phyloP scores from a whole-genome alignment of 331 rosid genomes.

The Cydonia oblonga region DNA sequence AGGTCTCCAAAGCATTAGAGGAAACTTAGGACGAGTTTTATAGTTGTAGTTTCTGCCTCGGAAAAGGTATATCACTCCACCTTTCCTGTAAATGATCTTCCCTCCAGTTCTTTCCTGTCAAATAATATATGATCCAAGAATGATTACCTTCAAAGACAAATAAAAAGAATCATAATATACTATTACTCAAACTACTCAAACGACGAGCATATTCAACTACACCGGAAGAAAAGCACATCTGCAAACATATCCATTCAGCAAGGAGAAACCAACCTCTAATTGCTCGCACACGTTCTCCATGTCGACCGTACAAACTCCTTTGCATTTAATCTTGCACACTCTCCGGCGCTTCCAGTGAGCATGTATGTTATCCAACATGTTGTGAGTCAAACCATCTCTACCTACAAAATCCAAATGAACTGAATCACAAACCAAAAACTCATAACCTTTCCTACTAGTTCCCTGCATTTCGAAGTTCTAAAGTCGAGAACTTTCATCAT shows the following conservation, averaged over 20 bases:
- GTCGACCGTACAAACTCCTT: constrained; percentile 76
- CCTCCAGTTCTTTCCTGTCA: constrained; percentile 87
- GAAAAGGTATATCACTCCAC: constrained; percentile 72
- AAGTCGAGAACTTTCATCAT: background rate
- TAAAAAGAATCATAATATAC: background rate
- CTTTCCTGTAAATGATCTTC: constrained; percentile 47
- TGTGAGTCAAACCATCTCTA: constrained; percentile 49
- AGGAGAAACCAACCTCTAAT: constrained; percentile 58
- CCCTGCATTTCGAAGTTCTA: background rate
- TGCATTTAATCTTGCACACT: constrained; percentile 78
- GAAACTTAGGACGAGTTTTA: constrained; percentile 66
- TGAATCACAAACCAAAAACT: background rate
- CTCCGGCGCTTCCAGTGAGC: constrained; percentile 87
- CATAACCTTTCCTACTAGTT: background rate
- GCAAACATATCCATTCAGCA: background rate
- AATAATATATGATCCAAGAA: constrained; percentile 9
- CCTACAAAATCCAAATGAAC: constrained; percentile 32
- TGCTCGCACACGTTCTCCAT: constrained; percentile 75
- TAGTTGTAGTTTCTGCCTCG: constrained; percentile 92
- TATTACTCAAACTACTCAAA: background rate
- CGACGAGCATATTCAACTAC: background rate
- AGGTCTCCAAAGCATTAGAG: constrained; percentile 98
- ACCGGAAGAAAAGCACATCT: background rate
- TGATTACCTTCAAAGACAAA: constrained; percentile 1
- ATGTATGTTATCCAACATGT: constrained; percentile 69